These are phyloP conservation scores for Penicillium canescens DNA, from an alignment of 495 filamentous ascomycete genomes.

Conservation along the genomic window DNA sequence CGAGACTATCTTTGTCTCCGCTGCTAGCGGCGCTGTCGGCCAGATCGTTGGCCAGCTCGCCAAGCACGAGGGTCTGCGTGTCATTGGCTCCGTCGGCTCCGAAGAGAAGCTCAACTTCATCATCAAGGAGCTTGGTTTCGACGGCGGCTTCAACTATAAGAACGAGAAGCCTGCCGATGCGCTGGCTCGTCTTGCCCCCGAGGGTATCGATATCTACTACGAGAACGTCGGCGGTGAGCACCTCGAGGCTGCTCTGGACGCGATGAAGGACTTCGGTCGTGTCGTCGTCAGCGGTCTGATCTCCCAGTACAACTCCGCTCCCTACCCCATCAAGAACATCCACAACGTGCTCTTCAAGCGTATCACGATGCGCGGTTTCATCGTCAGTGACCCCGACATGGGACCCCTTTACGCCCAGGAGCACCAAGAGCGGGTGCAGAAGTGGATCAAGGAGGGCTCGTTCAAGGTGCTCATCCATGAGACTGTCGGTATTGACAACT, in stretches of 20 bases:
- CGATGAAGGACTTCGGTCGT: constrained; percentile 69
- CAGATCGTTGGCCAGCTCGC: constrained; percentile 83
- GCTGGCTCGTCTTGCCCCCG: constrained; percentile 69
- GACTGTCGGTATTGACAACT: constrained; percentile 84
- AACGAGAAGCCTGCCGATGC: constrained; percentile 71
- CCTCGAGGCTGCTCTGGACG: constrained; percentile 71
- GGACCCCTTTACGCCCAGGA: constrained; percentile 70
- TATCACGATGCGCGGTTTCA: constrained; percentile 73
- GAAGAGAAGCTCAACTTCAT: constrained; percentile 70
- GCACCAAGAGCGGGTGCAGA: constrained; percentile 76
- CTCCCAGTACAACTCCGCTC: constrained; percentile 73
- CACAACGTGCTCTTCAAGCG: constrained; percentile 54
- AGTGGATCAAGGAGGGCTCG: constrained; percentile 83
- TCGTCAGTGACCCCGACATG: constrained; percentile 68
- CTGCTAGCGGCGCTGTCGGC: constrained; percentile 82
- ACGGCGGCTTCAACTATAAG: constrained; percentile 78
- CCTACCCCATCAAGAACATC: constrained; percentile 72
- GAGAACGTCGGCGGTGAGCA: constrained; percentile 94
- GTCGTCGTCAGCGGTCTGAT: constrained; percentile 71
- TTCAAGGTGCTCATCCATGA: constrained; percentile 72
- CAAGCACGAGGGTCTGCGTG: constrained; percentile 82
- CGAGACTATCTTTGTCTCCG: constrained; percentile 84
- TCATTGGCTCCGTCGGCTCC: constrained; percentile 74
- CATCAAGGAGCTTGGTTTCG: constrained; percentile 65
- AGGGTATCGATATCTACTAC: constrained; percentile 93